Evolutionary conservation across 2,329 filamentous ascomycete species (phyloP), one percentile per base, ranked within the genome.

Genomic region (Penicillium sumatraense): DNA sequence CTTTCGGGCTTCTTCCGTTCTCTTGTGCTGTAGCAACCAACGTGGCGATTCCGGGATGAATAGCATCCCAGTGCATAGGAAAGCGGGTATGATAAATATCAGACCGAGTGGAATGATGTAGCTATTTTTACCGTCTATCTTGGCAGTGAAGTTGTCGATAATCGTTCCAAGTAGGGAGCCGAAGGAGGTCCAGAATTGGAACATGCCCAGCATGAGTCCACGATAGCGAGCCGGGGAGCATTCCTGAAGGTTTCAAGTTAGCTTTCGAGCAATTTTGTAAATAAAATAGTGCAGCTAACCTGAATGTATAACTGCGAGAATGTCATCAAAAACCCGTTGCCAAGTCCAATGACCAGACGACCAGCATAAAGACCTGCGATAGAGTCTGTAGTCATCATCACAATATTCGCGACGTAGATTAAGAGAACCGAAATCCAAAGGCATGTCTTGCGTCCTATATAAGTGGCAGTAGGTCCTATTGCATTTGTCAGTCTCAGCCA

Each of bases 251-350:
- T 36, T 27, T 38, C 16, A 29, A 21, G 36, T 35, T 5, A 38
- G 26, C 5, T 16, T 50, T 42, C 47, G 7, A 36, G 8, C 16
- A 9, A 11, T 21, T 13, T 20, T 21, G 18, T 23, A 21, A 9
- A 18, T 16, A 2, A n/a, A 36, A 1, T 7, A 3, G 14, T 4
- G n/a, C 26, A n/a, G 27, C 13, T 2, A 16, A 76, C 75, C 60
- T 82, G 80, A 13, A 83, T 72, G 58, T 80, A 81, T 0, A 82
- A 66, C 53, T 81, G 80, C 1, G 77, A 76, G 56, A 81, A 84
- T 1, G 81, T 84, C 81, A 84, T 83, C 65, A 84, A 80, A 62
- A 83, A 79, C 3, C 82, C 83, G 61, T 85, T 85, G 5, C 81
- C 80, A 5, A 85, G 55, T 2, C 83, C 83, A 52, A 85, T 82